A percentile compares a stretch with the other conserved stretches of the same genome.
These are phyloP conservation scores for Tuber magnatum DNA, from an alignment of 495 filamentous ascomycete genomes.

Conservation along the genomic window DNA sequence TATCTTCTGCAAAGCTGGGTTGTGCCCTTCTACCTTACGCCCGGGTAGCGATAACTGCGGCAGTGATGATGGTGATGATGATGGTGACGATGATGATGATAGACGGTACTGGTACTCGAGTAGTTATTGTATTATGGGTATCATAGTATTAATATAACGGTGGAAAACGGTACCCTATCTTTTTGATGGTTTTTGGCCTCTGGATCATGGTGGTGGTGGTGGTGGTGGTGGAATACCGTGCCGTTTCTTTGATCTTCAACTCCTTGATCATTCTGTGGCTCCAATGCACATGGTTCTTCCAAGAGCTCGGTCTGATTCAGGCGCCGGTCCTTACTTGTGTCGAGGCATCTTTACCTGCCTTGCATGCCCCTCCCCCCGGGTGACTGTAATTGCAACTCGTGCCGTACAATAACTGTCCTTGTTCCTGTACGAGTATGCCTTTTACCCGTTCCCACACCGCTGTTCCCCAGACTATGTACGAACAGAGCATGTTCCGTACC, in stretches of 20 bases:
- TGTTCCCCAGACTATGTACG: constrained; percentile 1
- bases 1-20: background rate
- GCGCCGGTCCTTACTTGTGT: background rate
- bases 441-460: background rate
- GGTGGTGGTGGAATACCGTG: background rate
- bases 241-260: background rate
- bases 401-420: background rate
- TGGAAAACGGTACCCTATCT: background rate
- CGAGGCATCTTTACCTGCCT: background rate
- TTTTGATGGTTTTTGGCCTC: too few species aligned
- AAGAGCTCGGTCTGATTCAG: background rate
- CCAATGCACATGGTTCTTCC: background rate
- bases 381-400: background rate
- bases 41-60: background rate
- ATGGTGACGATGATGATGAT: background rate
- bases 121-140: background rate
- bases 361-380: background rate
- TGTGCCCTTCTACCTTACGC: background rate
- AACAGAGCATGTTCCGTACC: background rate
- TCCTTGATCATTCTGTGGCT: constrained; percentile 1
- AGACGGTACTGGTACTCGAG: background rate
- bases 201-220: too few species aligned
- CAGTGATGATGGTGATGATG: background rate
- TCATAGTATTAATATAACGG: background rate
- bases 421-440: background rate